These are phyloP conservation scores for Komagataella phaffii DNA, from an alignment of 805 yeast genomes.

Conservation along the genomic window DNA sequence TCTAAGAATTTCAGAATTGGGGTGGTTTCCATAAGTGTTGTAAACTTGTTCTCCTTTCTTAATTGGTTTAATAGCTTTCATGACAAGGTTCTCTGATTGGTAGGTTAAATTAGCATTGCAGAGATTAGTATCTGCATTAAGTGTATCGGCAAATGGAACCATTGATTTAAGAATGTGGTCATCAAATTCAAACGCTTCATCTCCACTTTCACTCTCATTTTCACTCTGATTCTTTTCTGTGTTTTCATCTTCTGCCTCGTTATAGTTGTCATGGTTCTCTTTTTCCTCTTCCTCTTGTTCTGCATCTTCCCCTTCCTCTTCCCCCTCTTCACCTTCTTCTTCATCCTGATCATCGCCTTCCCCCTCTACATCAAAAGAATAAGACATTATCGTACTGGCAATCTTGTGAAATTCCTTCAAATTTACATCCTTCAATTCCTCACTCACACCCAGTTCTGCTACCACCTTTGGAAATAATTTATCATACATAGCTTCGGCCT, in stretches of 20 bases:
- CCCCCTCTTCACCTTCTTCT: constrained; percentile 13
- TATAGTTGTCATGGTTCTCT: constrained; percentile 21
- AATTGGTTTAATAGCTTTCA: constrained; percentile 57
- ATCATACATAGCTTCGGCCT: constrained; percentile 48
- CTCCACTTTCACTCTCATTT: constrained; percentile 14
- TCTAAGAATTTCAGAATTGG: constrained; percentile 82
- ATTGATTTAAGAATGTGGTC: constrained; percentile 46
- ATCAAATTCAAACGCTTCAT: constrained; percentile 8
- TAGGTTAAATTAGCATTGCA: constrained; percentile 65
- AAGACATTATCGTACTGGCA: constrained; percentile 78
- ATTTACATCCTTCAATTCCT: constrained; percentile 22
- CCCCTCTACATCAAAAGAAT: constrained; percentile 73
- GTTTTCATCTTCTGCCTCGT: constrained; percentile 10
- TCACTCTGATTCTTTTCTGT: constrained; percentile 11
- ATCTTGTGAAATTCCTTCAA: constrained; percentile 52
- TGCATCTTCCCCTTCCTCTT: constrained; percentile 6
- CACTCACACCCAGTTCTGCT: constrained; percentile 18
- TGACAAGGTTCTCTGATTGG: constrained; percentile 36
- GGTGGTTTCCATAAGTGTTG: constrained; percentile 83
- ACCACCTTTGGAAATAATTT: constrained; percentile 27
- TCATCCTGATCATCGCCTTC: constrained; percentile 17
- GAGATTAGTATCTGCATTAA: constrained; percentile 71
- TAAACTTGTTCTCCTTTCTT: constrained; percentile 59
- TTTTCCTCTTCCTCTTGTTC: constrained; percentile 13
- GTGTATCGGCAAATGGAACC: constrained; percentile 88